Conservation (phyloP, 2,329 filamentous ascomycete species). For the Phialophora macrospora region DNA sequence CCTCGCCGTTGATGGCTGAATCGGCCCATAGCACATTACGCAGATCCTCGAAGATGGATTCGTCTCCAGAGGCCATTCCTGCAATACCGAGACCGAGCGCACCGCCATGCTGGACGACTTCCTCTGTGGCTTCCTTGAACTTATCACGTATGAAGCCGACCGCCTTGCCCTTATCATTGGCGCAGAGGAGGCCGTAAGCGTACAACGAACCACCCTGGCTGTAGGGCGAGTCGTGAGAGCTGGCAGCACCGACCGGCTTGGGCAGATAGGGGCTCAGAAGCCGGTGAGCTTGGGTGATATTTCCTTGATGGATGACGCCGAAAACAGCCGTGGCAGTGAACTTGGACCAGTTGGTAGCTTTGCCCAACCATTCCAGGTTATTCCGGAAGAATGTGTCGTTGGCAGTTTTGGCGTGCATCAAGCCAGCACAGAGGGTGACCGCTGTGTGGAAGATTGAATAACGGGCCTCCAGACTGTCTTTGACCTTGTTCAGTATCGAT, state of each 20-base stretch:
- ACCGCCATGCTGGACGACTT: slow-evolving; percentile 96
- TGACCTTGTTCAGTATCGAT: slow-evolving; percentile 91
- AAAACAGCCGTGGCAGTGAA: slow-evolving; percentile 96
- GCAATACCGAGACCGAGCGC: slow-evolving; percentile 94
- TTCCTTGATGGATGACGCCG: slow-evolving; percentile 95
- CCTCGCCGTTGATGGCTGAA: slow-evolving; percentile 95
- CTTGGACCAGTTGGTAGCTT: slow-evolving; percentile 99
- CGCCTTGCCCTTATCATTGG: slow-evolving; percentile 93
- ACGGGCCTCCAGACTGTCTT: slow-evolving; percentile 90
- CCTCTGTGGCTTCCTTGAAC: slow-evolving; percentile 59
- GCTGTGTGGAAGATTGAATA: slow-evolving; percentile 99
- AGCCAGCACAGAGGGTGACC: slow-evolving; percentile 95
- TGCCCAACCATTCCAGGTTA: slow-evolving; percentile 96
- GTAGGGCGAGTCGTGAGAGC: slow-evolving; percentile 83
- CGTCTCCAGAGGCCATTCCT: slow-evolving; percentile 93
- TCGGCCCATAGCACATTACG: slow-evolving; percentile 88
- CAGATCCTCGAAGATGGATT: slow-evolving; percentile 88
- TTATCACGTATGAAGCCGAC: slow-evolving; percentile 54
- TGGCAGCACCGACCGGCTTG: slow-evolving; percentile 64
- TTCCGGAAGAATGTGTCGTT: slow-evolving; percentile 99
- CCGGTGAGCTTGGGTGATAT: slow-evolving; percentile 90
- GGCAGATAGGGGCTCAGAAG: slow-evolving; percentile 94
- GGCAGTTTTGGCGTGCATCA: slow-evolving; percentile 98
- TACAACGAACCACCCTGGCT: slow-evolving; percentile 96
- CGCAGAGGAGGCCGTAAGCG: slow-evolving; percentile 93